Evolutionary conservation across 2,329 filamentous ascomycete species (phyloP), one percentile per base, ranked within the genome.

Genomic region (Aaosphaeria arxii): DNA sequence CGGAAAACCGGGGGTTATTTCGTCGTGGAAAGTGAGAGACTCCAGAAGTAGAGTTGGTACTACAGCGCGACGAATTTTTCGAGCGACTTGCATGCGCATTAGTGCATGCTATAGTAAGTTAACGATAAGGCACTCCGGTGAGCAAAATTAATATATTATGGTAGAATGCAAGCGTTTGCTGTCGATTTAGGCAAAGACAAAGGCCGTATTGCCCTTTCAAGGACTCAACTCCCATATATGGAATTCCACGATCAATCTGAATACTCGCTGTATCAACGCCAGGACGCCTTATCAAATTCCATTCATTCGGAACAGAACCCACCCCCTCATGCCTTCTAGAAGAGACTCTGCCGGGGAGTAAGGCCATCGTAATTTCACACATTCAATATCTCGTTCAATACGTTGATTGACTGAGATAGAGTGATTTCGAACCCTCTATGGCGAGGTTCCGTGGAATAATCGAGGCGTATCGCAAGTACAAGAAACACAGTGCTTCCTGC

Each of bases 1-100:
- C 82, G 80, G 59, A 89, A 77, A 46, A 80, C 80, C 4, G 88
- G 88, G 11, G 82, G 79, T 55, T 95, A 86, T 61, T 92, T 95
- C 57, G 83, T 92, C 6, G 89, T 94, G 2, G 82, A 89, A 54
- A 85, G 80, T 55, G 77, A 76, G 32, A 79, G 77, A 46, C 53
- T 62, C 5, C 58, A 59, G 28, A 63, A 67, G 45, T 67, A 49
- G 54, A 6, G n/a, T 36, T 36, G 9, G 9, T 36, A n/a, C 33
- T 36, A 36, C 33, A 24, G 17, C 17, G 17, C 17, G 17, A 24
- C 17, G 17, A 24, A 24, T 24, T 24, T 24, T 24, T 24, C 5
- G 9, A 39, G n/a, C 13, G 24, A 33, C 33, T 17, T 32, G 31
- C 28, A 45, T n/a, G 17, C 24, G 11, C 13, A 11, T 17, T 3